These are phyloP conservation scores for Coemansia biformis DNA, from an alignment of 192 early-diverging fungal genomes.

Conservation along the genomic window DNA sequence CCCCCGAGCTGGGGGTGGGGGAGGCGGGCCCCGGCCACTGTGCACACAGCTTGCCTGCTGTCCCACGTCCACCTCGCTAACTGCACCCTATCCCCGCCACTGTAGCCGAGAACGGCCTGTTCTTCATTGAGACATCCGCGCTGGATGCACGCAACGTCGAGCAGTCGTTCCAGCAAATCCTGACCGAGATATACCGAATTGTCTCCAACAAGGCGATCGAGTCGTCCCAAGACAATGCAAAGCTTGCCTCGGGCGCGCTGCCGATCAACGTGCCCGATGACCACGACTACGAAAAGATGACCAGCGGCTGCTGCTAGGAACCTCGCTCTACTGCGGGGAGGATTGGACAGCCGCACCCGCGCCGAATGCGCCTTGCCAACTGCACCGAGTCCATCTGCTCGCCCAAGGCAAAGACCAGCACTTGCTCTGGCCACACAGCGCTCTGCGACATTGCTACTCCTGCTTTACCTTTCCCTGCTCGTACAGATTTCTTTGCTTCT, in stretches of 20 bases:
- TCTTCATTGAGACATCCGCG: conserved; percentile 98
- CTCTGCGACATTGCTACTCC: too few species aligned
- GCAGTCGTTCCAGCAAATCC: conserved; percentile 88
- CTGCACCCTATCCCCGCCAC: conserved; percentile 17
- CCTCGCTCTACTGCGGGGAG: background rate
- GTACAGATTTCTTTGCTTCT: too few species aligned
- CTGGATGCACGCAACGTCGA: conserved; percentile 96
- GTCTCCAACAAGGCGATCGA: conserved; percentile 96
- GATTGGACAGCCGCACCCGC: too few species aligned
- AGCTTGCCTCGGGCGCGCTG: conserved; percentile 64
- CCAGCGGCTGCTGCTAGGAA: conserved; percentile 63
- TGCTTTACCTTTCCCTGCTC: too few species aligned
- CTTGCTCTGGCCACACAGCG: too few species aligned
- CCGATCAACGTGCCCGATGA: conserved; percentile 58
- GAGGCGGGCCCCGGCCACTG: too few species aligned
- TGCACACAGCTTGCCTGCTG: too few species aligned
- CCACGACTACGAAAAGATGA: conserved; percentile 57
- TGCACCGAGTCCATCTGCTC: too few species aligned
- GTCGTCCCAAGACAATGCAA: conserved; percentile 62
- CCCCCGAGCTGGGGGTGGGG: too few species aligned
- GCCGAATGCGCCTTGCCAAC: too few species aligned
- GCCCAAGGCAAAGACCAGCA: too few species aligned
- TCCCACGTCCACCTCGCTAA: background rate
- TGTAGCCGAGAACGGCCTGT: conserved; percentile 79
- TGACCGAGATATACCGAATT: conserved; percentile 91